Base-by-base conservation (phyloP, 2,329 filamentous ascomycete genomes). In the Aureobasidium sp. region DNA sequence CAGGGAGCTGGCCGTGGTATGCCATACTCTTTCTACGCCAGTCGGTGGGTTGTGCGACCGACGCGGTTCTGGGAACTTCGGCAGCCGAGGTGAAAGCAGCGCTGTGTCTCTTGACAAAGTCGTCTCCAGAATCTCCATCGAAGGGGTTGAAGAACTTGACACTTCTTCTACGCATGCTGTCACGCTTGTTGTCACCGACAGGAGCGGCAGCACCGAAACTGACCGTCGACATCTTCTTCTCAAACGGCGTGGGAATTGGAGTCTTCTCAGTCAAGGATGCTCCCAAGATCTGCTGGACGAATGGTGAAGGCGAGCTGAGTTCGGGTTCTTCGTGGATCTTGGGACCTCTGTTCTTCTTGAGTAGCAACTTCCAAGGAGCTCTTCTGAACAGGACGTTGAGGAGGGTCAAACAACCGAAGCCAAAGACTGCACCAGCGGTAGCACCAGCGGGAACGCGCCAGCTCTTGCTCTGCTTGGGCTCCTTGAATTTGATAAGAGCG, bases 321-420 rank as follows among this genome's bases (percentile, higher is more conserved):
- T 52, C 59, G 13, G 48, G 59, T 11, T 54, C 59, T 9, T 45
- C 27, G 5, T 52, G 37, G 1, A 36, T 39, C n/a, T 44, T 49
- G 5, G 29, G 25, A 11, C 48, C 36, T 37, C 48, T 53, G 39
- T 61, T 52, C 21, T 39, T 52, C 2, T 45, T 44, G 16, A 61
- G 16, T 5, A 61, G 13, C 36, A 52, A 29, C 48, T 61, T 61
- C 59, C 59, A 61, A 8, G 59, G 59, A 16, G 47, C 48, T 53
- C 59, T 61, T 44, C 48, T 61, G 59, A 61, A 61, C 5, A 61
- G 48, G 1, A 61, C 59, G 30, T 61, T 61, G 59, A 61, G n/a
- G 0, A 61, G 25, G 5, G 48, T 53, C 16, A 61, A 29, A 25
- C 39, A 50, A 29, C 59, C 59, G 25, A 61, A 53, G 8, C 5